phyloP scores from a whole-genome alignment of 1,139 yeast species.

The Diutina mesorugosa region DNA sequence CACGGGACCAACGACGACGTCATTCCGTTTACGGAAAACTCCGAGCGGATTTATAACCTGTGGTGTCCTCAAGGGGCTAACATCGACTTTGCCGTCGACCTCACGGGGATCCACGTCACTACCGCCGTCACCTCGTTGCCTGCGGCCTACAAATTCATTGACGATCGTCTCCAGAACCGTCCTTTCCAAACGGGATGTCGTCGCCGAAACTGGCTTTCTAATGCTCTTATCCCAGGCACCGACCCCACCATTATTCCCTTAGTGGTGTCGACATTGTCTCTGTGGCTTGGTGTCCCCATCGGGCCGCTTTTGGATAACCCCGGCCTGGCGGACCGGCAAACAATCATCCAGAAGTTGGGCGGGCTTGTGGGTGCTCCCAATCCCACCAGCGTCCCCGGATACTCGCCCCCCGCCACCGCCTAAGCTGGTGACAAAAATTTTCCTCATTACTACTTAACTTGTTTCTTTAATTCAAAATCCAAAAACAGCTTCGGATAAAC shows the following conservation, averaged over 20 bases:
- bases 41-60: conserved; percentile 4
- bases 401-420: background rate
- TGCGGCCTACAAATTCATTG: background rate
- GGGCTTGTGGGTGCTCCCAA: background rate
- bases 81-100: conserved; percentile 9
- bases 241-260: background rate
- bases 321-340: background rate
- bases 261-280: background rate
- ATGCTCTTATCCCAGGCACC: background rate
- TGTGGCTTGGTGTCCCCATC: background rate
- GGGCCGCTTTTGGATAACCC: background rate
- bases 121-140: background rate
- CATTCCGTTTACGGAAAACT: conserved; percentile 5
- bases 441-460: background rate
- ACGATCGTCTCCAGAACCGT: background rate
- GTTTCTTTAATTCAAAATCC: too few relatives aligned
- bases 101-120: background rate
- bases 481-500: too few relatives aligned
- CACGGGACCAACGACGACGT: conserved; percentile 6
- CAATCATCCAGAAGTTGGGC: background rate
- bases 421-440: background rate
- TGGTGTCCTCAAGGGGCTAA: conserved; percentile 6
- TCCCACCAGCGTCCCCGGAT: background rate
- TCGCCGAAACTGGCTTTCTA: background rate
- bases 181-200: background rate